phyloP scores from a whole-genome alignment of 768 basidiomycete species.

The Mycena olivaceomarginata region DNA sequence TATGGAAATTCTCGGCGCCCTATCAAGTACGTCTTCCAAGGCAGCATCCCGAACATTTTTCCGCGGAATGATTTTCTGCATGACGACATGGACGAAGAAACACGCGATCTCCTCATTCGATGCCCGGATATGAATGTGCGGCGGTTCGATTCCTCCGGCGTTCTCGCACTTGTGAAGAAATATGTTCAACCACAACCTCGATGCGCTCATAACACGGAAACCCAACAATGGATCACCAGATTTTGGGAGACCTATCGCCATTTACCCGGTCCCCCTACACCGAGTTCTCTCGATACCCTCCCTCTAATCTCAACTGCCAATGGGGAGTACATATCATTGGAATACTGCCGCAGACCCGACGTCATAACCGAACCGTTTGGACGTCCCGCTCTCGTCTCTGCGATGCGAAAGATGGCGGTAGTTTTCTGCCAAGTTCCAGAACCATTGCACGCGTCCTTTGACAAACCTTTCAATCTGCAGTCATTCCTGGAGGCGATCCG shows the following conservation, averaged over 20 bases:
- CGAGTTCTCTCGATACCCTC: constrained; percentile 15
- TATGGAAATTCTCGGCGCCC: constrained; percentile 7
- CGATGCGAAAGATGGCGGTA: constrained; percentile 33
- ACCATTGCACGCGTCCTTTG: constrained; percentile 10
- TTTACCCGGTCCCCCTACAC: constrained; percentile 32
- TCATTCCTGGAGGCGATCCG: constrained; percentile 36
- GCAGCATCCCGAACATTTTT: constrained; percentile 36
- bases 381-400: constrained; percentile 27
- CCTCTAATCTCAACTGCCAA: constrained; percentile 40
- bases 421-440: constrained; percentile 36
- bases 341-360: constrained; percentile 35
- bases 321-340: constrained; percentile 38
- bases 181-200: constrained; percentile 1
- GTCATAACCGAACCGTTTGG: constrained; percentile 28
- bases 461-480: constrained; percentile 30
- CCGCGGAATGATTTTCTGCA: constrained; percentile 32
- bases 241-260: constrained; percentile 40
- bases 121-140: constrained; percentile 29
- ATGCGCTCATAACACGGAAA: constrained; percentile 26
- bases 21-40: constrained; percentile 25
- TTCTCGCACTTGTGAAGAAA: constrained; percentile 28
- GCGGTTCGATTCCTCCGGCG: constrained; percentile 34
- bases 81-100: constrained; percentile 3
- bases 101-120: constrained; percentile 25
- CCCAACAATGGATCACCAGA: constrained; percentile 33